Base-by-base conservation (phyloP, 2,329 filamentous ascomycete genomes). In the Botrytis fabae region DNA sequence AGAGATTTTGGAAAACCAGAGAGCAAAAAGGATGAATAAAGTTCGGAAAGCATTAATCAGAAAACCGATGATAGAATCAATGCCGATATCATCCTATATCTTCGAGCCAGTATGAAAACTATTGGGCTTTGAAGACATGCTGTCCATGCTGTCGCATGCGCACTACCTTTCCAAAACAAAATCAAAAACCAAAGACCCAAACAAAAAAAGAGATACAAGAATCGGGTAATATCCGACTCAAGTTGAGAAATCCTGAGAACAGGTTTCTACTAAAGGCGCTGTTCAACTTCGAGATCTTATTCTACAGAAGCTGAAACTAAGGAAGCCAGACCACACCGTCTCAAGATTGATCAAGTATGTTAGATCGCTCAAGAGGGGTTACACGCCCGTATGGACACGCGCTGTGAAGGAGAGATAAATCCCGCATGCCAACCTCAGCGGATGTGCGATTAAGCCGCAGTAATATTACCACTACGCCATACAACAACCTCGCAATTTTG, bases 401-500 rank as follows among this genome's bases (percentile, higher is more conserved):
- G 63, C 16, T 46, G 44, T 54, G 44, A 66, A 66, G 44, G 63
- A 66, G 63, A 66, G 63, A 66, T 35, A 51, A 66, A 46, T 66
- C 63, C 63, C 63, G 64, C 35, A 68, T 28, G 64, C 64, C 64
- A 68, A 68, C 25, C 42, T 22, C 46, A 42, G 42, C 35, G 48
- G 35, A 68, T 68, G 46, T 68, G n/a, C 25, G 64, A 42, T 42
- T 68, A 68, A 68, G 48, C 35, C 25, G 25, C 32, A 54, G 40
- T 28, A 25, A 68, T 22, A 68, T 68, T 68, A 68, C 64, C 46
- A 68, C 64, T 68, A 22, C 64, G 25, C 35, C 64, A 68, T 14
- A 40, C 48, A 28, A 25, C 64, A 68, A 68, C 48, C 64, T 68
- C 64, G 63, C 63, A 38, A 65, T 38, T 51, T 66, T 66, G 63